These are phyloP conservation scores for Saccharomycopsis phalli DNA, from an alignment of 1,139 yeast species.

Conservation along the genomic window DNA sequence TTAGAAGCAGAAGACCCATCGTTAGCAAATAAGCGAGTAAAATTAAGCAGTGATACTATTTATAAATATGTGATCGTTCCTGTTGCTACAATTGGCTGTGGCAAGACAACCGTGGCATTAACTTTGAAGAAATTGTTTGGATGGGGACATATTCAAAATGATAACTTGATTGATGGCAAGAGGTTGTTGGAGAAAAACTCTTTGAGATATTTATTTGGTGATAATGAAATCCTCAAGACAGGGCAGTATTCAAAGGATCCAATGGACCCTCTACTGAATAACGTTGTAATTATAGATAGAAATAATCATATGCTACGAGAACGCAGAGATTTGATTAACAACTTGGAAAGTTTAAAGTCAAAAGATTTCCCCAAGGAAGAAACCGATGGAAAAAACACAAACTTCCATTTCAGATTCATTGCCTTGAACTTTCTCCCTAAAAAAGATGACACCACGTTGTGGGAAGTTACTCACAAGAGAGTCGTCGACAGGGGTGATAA, in stretches of 20 bases:
- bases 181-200: constrained; percentile 44
- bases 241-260: constrained; percentile 12
- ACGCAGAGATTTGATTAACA: constrained; percentile 55
- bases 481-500: constrained; percentile 71
- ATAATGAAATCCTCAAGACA: constrained; percentile 20
- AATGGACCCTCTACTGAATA: constrained; percentile 8
- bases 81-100: constrained; percentile 89
- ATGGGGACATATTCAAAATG: constrained; percentile 84
- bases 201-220: constrained; percentile 31
- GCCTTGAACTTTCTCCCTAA: constrained; percentile 59
- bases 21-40: neutral
- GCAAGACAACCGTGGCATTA: constrained; percentile 77
- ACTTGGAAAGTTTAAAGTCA: constrained; percentile 36
- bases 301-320: constrained; percentile 72
- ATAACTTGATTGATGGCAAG: constrained; percentile 48
- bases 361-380: constrained; percentile 25
- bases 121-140: constrained; percentile 46
- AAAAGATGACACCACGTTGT: constrained; percentile 27
- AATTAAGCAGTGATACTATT: neutral
- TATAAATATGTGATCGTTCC: constrained; percentile 64
- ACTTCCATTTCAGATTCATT: constrained; percentile 36
- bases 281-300: constrained; percentile 68
- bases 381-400: neutral
- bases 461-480: constrained; percentile 50
- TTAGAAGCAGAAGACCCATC: neutral